Evolutionary conservation across 108 stramenopile genomes (phyloP).

Genomic region (Stephanodiscus minutulus): DNA sequence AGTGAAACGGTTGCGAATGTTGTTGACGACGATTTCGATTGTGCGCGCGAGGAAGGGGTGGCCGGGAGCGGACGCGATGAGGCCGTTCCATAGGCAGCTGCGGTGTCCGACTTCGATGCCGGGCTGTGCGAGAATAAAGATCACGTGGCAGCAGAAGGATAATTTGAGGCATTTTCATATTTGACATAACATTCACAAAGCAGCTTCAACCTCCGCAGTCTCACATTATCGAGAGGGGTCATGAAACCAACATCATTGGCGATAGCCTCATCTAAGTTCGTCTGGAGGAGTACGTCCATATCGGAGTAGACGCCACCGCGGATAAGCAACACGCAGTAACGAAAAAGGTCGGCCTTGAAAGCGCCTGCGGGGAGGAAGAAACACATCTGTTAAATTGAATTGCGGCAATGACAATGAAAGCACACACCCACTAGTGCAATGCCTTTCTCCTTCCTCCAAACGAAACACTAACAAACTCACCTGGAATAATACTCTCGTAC

Average conservation of each 20-base stretch:
- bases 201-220: neutral
- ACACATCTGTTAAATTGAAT: neutral
- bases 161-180: neutral
- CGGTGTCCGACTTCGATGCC: constrained; percentile 56
- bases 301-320: constrained; percentile 86
- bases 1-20: constrained; percentile 80
- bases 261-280: constrained; percentile 76
- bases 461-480: neutral
- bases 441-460: neutral
- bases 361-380: constrained; percentile 36
- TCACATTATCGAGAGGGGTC: constrained; percentile 70
- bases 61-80: constrained; percentile 82
- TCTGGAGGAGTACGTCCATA: constrained; percentile 83
- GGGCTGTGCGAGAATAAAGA: constrained; percentile 31
- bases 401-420: neutral
- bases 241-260: constrained; percentile 79
- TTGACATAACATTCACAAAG: neutral
- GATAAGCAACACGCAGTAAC: constrained; percentile 83
- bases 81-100: constrained; percentile 90
- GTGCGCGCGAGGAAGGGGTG: constrained; percentile 81
- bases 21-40: constrained; percentile 85
- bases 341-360: constrained; percentile 81
- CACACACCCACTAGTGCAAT: neutral
- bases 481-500: constrained; percentile 18
- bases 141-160: neutral